Evolutionary conservation across 306 rosid species (phyloP).

Genomic region (Cyclanthera cordifolia): DNA sequence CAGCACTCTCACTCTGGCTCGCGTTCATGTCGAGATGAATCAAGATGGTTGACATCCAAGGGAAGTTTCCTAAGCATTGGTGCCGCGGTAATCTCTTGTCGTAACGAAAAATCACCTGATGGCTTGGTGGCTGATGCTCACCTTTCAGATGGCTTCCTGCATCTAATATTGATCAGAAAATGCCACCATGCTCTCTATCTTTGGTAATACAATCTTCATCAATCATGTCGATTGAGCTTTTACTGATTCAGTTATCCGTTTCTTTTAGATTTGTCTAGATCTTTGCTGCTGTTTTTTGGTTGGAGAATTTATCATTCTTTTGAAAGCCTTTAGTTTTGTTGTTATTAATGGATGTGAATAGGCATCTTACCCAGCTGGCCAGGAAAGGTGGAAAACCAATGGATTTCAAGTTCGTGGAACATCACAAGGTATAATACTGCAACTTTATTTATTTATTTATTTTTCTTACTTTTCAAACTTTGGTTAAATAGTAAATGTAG

Average conservation of each 20-base stretch:
- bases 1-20: constrained; percentile 20
- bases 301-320: not conserved
- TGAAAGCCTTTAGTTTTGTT: not conserved
- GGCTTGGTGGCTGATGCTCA: constrained; percentile 96
- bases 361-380: constrained; percentile 87
- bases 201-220: constrained; percentile 35
- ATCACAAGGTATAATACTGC: constrained; percentile 48
- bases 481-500: not conserved
- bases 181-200: constrained; percentile 74
- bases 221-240: not conserved
- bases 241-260: not conserved
- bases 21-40: constrained; percentile 31
- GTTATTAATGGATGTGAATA: constrained; percentile 15
- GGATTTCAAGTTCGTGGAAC: constrained; percentile 76
- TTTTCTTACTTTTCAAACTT: not conserved
- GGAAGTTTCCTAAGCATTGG: constrained; percentile 81
- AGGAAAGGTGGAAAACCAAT: constrained; percentile 73
- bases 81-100: constrained; percentile 77
- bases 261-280: not conserved
- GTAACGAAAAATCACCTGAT: constrained; percentile 87
- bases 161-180: constrained; percentile 70
- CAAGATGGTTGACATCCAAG: constrained; percentile 59
- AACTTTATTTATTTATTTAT: not conserved
- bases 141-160: constrained; percentile 86
- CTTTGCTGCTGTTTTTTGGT: not conserved